Conservation (phyloP, 306 rosid genomes). For the Abrus pulchellus region DNA sequence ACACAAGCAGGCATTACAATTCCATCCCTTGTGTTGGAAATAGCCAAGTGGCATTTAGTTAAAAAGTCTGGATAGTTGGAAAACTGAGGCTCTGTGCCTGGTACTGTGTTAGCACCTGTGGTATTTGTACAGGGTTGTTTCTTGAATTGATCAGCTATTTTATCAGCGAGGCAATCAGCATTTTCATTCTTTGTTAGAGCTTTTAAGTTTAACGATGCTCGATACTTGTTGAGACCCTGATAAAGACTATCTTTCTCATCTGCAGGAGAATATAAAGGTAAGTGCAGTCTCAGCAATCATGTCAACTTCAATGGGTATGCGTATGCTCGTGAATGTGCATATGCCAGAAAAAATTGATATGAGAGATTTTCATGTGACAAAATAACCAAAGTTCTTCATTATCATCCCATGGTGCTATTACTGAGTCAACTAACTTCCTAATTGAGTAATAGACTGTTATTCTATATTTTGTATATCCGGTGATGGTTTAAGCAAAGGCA, state of each 20-base stretch:
- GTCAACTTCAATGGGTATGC: neutral
- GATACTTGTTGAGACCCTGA: constrained; percentile 74
- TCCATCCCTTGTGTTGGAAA: constrained; percentile 85
- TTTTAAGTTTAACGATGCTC: constrained; percentile 68
- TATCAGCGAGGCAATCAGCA: constrained; percentile 84
- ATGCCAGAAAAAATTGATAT: neutral
- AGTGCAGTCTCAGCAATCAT: constrained; percentile 28
- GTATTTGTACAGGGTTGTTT: constrained; percentile 82
- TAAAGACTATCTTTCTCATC: constrained; percentile 77
- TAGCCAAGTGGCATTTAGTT: constrained; percentile 72
- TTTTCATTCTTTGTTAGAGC: constrained; percentile 65
- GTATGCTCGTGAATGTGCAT: neutral
- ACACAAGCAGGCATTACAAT: constrained; percentile 82
- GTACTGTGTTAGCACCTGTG: constrained; percentile 90
- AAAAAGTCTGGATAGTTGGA: constrained; percentile 72
- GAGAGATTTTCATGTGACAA: neutral
- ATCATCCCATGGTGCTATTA: neutral
- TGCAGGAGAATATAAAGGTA: constrained; percentile 45
- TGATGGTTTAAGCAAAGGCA: too few species aligned
- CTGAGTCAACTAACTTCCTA: neutral
- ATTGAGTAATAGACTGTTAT: neutral
- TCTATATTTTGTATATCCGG: too few species aligned
- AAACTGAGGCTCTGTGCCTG: constrained; percentile 89
- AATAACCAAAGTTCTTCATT: neutral
- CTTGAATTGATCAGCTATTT: constrained; percentile 86